Evolutionary conservation across 2,329 filamentous ascomycete species (phyloP).

Genomic region (Fusarium buharicum): DNA sequence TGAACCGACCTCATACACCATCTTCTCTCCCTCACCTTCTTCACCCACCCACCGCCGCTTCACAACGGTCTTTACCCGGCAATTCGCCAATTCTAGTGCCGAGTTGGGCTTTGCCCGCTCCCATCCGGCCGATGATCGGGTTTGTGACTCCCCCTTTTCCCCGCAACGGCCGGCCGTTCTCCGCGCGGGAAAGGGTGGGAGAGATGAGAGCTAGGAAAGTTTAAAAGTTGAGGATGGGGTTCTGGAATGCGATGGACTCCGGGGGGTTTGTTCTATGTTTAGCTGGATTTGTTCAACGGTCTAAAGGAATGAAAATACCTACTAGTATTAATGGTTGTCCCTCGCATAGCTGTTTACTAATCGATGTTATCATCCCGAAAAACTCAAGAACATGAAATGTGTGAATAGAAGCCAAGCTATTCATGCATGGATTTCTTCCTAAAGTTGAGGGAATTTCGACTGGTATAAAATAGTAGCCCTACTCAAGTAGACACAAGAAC

Average conservation of each 20-base stretch:
- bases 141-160: conserved; percentile 1
- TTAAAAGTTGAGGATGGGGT: conserved; percentile 15
- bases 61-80: conserved; percentile 20
- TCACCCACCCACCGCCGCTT: conserved; percentile 4
- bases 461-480: too few relatives aligned
- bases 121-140: conserved; percentile 20
- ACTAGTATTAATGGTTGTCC: too few relatives aligned
- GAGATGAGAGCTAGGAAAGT: conserved; percentile 18
- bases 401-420: too few relatives aligned
- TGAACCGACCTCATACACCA: conserved; percentile 19
- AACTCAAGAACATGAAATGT: too few relatives aligned
- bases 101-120: conserved; percentile 12
- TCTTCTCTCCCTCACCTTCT: neutral
- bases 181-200: neutral
- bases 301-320: too few relatives aligned
- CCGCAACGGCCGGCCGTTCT: conserved; percentile 9
- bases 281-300: neutral
- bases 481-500: too few relatives aligned
- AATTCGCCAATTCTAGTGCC: conserved; percentile 30
- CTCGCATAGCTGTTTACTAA: too few relatives aligned
- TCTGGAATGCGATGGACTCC: conserved; percentile 23
- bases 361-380: too few relatives aligned
- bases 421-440: too few relatives aligned
- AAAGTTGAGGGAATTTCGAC: too few relatives aligned
- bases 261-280: conserved; percentile 22